Conservation (phyloP, 1,284 basidiomycete species). For the Tilletiopsis washingtonensis region DNA sequence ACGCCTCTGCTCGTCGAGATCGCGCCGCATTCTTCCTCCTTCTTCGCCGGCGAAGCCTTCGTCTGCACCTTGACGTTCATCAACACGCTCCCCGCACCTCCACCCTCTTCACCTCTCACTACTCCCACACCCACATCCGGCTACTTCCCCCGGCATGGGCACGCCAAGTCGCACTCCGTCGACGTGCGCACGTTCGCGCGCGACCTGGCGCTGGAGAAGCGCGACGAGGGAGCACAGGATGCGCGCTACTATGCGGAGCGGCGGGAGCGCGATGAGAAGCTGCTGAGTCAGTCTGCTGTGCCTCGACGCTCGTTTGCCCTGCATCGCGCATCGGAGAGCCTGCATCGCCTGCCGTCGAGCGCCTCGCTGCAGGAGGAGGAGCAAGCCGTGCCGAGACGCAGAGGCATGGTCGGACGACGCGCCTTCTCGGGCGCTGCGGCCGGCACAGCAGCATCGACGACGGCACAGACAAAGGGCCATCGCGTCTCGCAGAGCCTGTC, state of each 20-base stretch:
- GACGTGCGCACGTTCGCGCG: conserved; percentile 19
- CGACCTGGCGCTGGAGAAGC: neutral
- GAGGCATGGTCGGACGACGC: neutral
- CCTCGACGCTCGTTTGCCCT: too few relatives aligned
- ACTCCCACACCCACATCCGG: conserved; percentile 13
- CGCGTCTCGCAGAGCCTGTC: too few relatives aligned
- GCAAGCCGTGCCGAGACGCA: neutral
- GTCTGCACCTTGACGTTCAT: conserved; percentile 76
- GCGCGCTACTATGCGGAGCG: conserved; percentile 6
- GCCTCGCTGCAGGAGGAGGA: neutral
- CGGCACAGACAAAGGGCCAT: too few relatives aligned
- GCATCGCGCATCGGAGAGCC: too few relatives aligned
- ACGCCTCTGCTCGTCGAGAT: conserved; percentile 46
- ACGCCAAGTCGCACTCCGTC: conserved; percentile 14
- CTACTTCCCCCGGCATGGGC: conserved; percentile 4
- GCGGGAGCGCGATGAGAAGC: too few relatives aligned
- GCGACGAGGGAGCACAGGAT: conserved; percentile 2
- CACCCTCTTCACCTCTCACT: conserved; percentile 51
- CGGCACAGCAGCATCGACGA: too few relatives aligned
- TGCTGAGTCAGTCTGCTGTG: too few relatives aligned
- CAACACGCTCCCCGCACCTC: conserved; percentile 57
- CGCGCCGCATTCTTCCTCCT: conserved; percentile 72
- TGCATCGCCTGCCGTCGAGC: too few relatives aligned
- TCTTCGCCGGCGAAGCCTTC: conserved; percentile 84
- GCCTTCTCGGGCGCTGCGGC: too few relatives aligned